phyloP scores from a whole-genome alignment of 2,329 filamentous ascomycete species.

The Monosporascus sp. region DNA sequence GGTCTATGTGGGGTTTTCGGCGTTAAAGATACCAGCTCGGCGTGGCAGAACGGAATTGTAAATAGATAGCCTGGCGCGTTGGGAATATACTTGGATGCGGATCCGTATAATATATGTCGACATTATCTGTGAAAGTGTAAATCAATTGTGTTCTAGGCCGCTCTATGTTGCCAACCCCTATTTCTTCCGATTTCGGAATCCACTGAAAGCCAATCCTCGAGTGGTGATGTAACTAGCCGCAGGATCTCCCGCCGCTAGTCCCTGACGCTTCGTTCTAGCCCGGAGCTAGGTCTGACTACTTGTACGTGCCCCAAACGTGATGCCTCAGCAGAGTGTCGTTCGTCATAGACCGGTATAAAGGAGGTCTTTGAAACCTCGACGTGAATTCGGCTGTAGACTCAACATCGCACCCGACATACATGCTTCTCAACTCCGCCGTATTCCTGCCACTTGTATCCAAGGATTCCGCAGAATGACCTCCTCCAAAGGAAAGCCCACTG shows the following conservation, averaged over 20 bases:
- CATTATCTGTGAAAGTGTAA: too few species aligned
- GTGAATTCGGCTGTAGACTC: not conserved
- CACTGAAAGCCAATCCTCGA: too few species aligned
- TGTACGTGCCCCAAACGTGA: not conserved
- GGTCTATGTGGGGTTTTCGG: too few species aligned
- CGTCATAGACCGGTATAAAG: not conserved
- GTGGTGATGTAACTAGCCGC: not conserved
- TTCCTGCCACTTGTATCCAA: not conserved
- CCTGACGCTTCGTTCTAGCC: not conserved
- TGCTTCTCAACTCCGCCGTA: not conserved
- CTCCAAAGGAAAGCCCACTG: conserved; percentile 35
- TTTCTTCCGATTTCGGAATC: too few species aligned
- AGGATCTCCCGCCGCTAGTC: not conserved
- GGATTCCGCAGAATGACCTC: conserved; percentile 27
- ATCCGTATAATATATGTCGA: too few species aligned
- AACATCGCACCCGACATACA: not conserved
- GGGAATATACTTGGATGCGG: too few species aligned
- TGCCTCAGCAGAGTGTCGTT: not conserved
- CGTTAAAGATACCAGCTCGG: too few species aligned
- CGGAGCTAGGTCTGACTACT: not conserved
- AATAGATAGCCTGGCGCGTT: too few species aligned
- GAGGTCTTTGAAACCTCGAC: not conserved
- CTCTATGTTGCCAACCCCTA: too few species aligned
- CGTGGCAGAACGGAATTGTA: too few species aligned
- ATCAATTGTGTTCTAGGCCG: too few species aligned